A percentile compares a stretch with the other conserved stretches of the same genome.
phyloP scores from a whole-genome alignment of 371 early-diverging fungal species.

The Rhizopus sp. region DNA sequence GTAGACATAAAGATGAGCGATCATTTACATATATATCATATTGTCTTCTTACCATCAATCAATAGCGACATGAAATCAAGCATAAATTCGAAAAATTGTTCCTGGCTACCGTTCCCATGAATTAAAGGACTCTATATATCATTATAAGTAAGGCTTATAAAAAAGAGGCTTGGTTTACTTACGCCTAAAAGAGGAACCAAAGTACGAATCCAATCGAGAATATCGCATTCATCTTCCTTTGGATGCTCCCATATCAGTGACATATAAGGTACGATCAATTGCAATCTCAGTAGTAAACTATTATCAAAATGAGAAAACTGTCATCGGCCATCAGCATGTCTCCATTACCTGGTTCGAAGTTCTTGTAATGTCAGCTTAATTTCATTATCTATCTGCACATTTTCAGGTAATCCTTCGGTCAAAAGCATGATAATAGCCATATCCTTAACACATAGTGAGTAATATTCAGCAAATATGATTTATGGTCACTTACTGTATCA shows the following conservation, averaged over 20 bases:
- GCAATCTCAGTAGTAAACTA: slow-evolving; percentile 52
- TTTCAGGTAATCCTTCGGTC: slow-evolving; percentile 38
- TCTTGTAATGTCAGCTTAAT: slow-evolving; percentile 38
- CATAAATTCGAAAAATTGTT: slow-evolving; percentile 61
- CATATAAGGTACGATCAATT: slow-evolving; percentile 56
- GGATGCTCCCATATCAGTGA: slow-evolving; percentile 63
- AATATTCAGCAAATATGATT: not conserved
- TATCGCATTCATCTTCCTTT: slow-evolving; percentile 48
- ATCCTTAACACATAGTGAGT: slow-evolving; percentile 24
- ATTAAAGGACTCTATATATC: slow-evolving; percentile 50
- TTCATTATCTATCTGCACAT: slow-evolving; percentile 13
- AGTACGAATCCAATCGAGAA: slow-evolving; percentile 43
- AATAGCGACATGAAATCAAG: slow-evolving; percentile 61
- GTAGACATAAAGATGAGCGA: not conserved
- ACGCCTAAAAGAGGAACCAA: slow-evolving; percentile 43
- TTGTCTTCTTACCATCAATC: slow-evolving; percentile 48
- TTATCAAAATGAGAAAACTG: not conserved
- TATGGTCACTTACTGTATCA: slow-evolving; percentile 33
- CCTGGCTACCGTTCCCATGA: slow-evolving; percentile 65
- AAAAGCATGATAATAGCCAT: slow-evolving; percentile 40
- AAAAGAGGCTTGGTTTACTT: slow-evolving; percentile 18
- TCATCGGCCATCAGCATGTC: not conserved
- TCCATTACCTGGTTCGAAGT: slow-evolving; percentile 39
- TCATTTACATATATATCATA: not conserved
- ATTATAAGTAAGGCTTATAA: too few relatives aligned